Percentiles rank a stretch among this genome's conserved stretches.
Conservation (phyloP, 1,284 basidiomycete species). For the Trichosporon faecale region DNA sequence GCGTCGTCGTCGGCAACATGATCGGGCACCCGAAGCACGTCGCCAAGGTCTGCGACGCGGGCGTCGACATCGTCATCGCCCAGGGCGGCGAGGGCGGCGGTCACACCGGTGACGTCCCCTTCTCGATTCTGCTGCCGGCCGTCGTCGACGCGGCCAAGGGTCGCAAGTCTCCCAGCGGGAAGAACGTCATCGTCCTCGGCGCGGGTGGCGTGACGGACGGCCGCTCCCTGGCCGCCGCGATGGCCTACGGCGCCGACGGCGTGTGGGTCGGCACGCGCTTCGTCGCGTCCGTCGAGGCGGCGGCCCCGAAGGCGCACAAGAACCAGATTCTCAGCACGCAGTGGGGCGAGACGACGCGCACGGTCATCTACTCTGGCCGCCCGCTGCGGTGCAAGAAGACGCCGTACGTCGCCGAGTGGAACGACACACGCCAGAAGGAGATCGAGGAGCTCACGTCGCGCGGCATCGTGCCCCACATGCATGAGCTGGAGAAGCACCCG, state of each 20-base stretch:
- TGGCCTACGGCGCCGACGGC: slow-evolving; percentile 78
- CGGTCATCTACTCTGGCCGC: slow-evolving; percentile 81
- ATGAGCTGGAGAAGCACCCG: slow-evolving; percentile 72
- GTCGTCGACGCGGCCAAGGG: slow-evolving; percentile 76
- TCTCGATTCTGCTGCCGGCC: slow-evolving; percentile 57
- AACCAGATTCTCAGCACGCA: slow-evolving; percentile 56
- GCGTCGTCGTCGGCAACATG: slow-evolving; percentile 79
- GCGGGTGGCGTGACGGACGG: slow-evolving; percentile 88
- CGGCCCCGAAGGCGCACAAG: slow-evolving; percentile 78
- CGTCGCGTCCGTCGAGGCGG: slow-evolving; percentile 65
- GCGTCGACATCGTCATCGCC: slow-evolving; percentile 82
- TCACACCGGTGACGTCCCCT: slow-evolving; percentile 50
- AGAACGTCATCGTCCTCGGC: slow-evolving; percentile 74
- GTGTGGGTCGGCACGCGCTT: slow-evolving; percentile 90
- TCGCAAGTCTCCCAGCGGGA: slow-evolving; percentile 67
- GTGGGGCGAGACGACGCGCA: slow-evolving; percentile 59
- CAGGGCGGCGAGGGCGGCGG: slow-evolving; percentile 85
- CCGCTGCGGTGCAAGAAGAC: slow-evolving; percentile 78
- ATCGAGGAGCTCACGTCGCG: slow-evolving; percentile 65
- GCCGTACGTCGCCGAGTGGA: slow-evolving; percentile 74
- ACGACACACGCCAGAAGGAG: slow-evolving; percentile 37
- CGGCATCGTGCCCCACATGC: slow-evolving; percentile 69
- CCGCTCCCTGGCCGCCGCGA: slow-evolving; percentile 73
- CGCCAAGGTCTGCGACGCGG: slow-evolving; percentile 69
- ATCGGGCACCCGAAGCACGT: slow-evolving; percentile 86